These are phyloP conservation scores for Kalanchoe fedtschenkoi DNA, from an alignment of 164 flowering plant species.

Conservation along the genomic window DNA sequence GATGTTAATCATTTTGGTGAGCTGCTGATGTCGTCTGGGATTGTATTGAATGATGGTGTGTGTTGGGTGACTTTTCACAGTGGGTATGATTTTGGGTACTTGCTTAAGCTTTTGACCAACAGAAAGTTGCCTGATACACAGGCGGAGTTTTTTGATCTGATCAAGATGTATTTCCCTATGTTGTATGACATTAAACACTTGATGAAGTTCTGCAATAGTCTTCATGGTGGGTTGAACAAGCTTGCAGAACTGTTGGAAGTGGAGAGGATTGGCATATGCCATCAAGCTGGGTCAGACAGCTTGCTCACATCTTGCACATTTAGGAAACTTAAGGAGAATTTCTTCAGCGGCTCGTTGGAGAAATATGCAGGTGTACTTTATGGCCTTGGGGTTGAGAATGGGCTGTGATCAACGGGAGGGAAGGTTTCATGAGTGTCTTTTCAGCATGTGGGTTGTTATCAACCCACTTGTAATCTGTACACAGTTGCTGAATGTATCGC, in stretches of 20 bases:
- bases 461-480: background rate
- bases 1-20: slow-evolving; percentile 20
- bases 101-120: slow-evolving; percentile 23
- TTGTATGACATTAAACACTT: slow-evolving; percentile 26
- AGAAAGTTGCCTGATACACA: slow-evolving; percentile 22
- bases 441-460: background rate
- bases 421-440: background rate
- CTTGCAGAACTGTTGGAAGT: slow-evolving; percentile 27
- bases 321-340: slow-evolving; percentile 22
- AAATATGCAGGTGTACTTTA: slow-evolving; percentile 24
- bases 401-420: background rate
- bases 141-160: slow-evolving; percentile 19
- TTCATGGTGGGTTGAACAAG: slow-evolving; percentile 29
- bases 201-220: slow-evolving; percentile 29
- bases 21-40: slow-evolving; percentile 24
- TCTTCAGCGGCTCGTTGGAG: slow-evolving; percentile 25
- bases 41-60: slow-evolving; percentile 22
- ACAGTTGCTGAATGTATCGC: background rate
- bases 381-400: slow-evolving; percentile 20
- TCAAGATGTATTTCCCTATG: slow-evolving; percentile 20
- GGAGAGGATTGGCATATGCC: slow-evolving; percentile 27
- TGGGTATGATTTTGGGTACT: slow-evolving; percentile 28
- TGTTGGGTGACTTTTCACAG: slow-evolving; percentile 29
- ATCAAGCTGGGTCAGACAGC: slow-evolving; percentile 33
- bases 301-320: slow-evolving; percentile 25